Evolutionary conservation across 1,139 yeast genomes (phyloP).

Genomic region (Yamadazyma oceani): DNA sequence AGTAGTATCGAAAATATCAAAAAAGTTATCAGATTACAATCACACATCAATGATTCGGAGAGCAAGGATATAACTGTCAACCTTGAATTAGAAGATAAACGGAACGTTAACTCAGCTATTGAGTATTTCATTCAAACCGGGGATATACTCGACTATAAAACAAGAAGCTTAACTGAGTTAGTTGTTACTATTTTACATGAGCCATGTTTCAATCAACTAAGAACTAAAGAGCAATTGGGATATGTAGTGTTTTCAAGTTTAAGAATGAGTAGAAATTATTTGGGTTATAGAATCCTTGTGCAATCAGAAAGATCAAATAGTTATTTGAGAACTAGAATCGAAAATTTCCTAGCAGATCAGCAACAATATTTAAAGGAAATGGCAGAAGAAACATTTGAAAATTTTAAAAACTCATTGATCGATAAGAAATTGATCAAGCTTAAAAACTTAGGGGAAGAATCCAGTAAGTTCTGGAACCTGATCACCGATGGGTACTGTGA

Average conservation of each 20-base stretch:
- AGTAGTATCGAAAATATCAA: conserved; percentile 35
- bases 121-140: conserved; percentile 77
- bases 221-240: conserved; percentile 89
- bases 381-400: conserved; percentile 61
- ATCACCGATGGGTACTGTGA: conserved; percentile 78
- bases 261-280: conserved; percentile 66
- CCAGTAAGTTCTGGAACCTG: conserved; percentile 60
- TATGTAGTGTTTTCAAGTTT: conserved; percentile 83
- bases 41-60: conserved; percentile 39
- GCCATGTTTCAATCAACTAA: conserved; percentile 83
- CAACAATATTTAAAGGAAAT: conserved; percentile 37
- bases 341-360: conserved; percentile 52
- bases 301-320: conserved; percentile 82
- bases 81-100: conserved; percentile 55
- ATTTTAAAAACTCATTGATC: conserved; percentile 68
- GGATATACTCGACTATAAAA: conserved; percentile 30
- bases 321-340: conserved; percentile 77
- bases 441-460: conserved; percentile 79
- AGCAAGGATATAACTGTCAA: conserved; percentile 51
- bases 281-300: conserved; percentile 75
- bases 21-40: conserved; percentile 24
- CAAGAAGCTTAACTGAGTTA: conserved; percentile 57
- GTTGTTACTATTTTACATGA: conserved; percentile 74
- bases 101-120: conserved; percentile 82
- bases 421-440: conserved; percentile 66